Evolutionary conservation across 495 filamentous ascomycete species (phyloP), one percentile per base, ranked within the genome.

Genomic region (Penicillium simplicissimum): DNA sequence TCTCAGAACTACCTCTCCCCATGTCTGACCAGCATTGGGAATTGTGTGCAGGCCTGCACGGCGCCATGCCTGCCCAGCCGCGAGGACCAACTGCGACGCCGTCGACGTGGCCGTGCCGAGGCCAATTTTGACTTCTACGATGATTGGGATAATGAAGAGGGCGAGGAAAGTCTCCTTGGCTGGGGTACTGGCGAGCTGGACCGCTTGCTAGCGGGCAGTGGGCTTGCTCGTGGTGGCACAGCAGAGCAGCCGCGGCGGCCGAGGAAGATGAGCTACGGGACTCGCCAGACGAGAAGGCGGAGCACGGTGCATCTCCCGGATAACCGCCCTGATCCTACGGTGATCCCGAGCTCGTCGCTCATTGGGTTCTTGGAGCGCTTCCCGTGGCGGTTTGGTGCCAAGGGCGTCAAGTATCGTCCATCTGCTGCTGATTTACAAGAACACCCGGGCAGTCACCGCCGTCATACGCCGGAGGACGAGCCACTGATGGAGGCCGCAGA

Each of bases 61-160:
- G 79, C 82, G 42, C 82, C 87, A 1, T 96, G 92, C 72, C 81
- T 92, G 28, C 87, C 89, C 15, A 83, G 79, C 66, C 85, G 86
- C 52, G 90, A 93, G 58, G 91, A 91, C 66, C 89, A 89, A 42
- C 76, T 85, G 23, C 86, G 90, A 6, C 84, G 92, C 48, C 80
- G 84, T 54, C 80, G 85, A 76, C 78, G 88, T 63, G 88, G 87
- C 10, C 76, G 86, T 40, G 87, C 90, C 28, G 93, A 96, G 70
- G 85, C 88, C 42, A 90, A 85, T 63, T 98, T 98, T 66, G 96
- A 97, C 66, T 98, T 98, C 79, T 98, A 98, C 77, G 95, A 98
- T 71, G 93, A 97, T 69, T 97, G 94, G 92, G 91, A 97, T 52
- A 91, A 93, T 57, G 87, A 90, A 25, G 84, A 84, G 38, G 81